These are phyloP conservation scores for Arabidopsis thaliana DNA, from an alignment of 345 rosid species.

Conservation along the genomic window TAIR10.1 NC_003070.9:22459001-22459500, in stretches of 20 bases:
- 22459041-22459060: not conserved
- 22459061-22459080: not conserved
- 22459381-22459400: slow-evolving; percentile 43
- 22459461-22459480: slow-evolving; percentile 15
- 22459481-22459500: slow-evolving; percentile 22
- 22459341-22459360: slow-evolving; percentile 43
- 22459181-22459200: slow-evolving; percentile 1
- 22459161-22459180: slow-evolving; percentile 1
- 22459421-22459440: slow-evolving; percentile 33
- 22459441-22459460: slow-evolving; percentile 38
- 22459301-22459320: slow-evolving; percentile 39
- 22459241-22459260: slow-evolving; percentile 31
- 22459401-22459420: slow-evolving; percentile 30
- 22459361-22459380: slow-evolving; percentile 40
- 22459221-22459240: slow-evolving; percentile 10
- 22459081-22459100: not conserved
- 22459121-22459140: slow-evolving; percentile 18
- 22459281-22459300: slow-evolving; percentile 42
- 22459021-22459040: not conserved
- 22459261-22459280: slow-evolving; percentile 14
- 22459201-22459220: not conserved
- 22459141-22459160: slow-evolving; percentile 16
- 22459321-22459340: slow-evolving; percentile 36
- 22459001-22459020: slow-evolving; percentile 1
- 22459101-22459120: slow-evolving; percentile 1